Evolutionary conservation across 2,329 filamentous ascomycete genomes (phyloP).

Genomic region (Laburnicola sp.): DNA sequence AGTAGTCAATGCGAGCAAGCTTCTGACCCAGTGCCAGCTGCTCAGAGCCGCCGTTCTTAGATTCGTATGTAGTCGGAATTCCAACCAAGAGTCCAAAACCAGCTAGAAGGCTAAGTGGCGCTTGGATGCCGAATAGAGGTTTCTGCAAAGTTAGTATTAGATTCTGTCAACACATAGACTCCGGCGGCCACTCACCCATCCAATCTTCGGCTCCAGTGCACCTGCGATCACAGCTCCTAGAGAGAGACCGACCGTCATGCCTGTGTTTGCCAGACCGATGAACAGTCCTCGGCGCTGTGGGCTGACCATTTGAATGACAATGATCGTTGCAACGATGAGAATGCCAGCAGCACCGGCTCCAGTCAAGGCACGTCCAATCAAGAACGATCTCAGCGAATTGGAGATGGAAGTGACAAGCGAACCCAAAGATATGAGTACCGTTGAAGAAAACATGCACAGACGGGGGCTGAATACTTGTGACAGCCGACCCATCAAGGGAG

Average conservation of each 20-base stretch:
- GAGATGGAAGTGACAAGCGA: conserved; percentile 67
- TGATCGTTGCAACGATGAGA: conserved; percentile 72
- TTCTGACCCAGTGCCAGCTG: conserved; percentile 54
- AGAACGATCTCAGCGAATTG: conserved; percentile 62
- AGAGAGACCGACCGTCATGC: conserved; percentile 71
- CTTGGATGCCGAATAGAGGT: conserved; percentile 72
- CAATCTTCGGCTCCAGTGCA: conserved; percentile 62
- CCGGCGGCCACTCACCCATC: conserved; percentile 63
- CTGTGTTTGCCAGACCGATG: conserved; percentile 73
- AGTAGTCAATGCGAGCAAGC: conserved; percentile 71
- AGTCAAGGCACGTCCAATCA: conserved; percentile 68
- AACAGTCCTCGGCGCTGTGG: conserved; percentile 70
- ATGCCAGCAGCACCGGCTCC: conserved; percentile 73
- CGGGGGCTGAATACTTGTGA: conserved; percentile 74
- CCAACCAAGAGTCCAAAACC: conserved; percentile 66
- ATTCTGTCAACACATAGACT: background rate
- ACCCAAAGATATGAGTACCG: conserved; percentile 63
- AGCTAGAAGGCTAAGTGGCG: conserved; percentile 64
- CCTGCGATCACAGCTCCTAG: conserved; percentile 73
- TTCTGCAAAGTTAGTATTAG: conserved; percentile 53
- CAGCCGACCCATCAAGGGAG: conserved; percentile 72
- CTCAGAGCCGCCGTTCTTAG: conserved; percentile 42
- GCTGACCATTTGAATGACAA: conserved; percentile 73
- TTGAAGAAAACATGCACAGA: conserved; percentile 64
- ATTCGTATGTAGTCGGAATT: conserved; percentile 57